Percentiles rank a stretch among this genome's conserved stretches.
phyloP scores from a whole-genome alignment of 805 yeast species.

The Pichia nanzhaoensis region DNA sequence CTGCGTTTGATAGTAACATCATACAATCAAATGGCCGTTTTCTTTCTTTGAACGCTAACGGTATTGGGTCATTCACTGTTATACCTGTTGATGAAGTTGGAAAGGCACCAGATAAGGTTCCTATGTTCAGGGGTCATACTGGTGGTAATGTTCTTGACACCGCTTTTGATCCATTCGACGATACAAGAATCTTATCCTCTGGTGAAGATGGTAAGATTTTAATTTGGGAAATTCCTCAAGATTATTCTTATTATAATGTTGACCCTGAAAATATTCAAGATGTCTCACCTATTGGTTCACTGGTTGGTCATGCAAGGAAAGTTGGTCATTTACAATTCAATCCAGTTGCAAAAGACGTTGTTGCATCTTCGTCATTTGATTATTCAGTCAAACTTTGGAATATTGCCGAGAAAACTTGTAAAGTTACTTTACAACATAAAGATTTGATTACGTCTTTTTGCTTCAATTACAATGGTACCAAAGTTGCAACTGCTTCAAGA shows the following conservation, averaged over 20 bases:
- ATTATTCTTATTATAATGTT: constrained; percentile 61
- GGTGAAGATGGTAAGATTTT: constrained; percentile 77
- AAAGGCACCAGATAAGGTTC: constrained; percentile 87
- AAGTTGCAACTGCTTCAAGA: constrained; percentile 82
- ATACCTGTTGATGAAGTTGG: constrained; percentile 84
- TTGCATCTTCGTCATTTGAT: constrained; percentile 89
- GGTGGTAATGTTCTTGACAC: constrained; percentile 96
- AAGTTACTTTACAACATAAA: constrained; percentile 71
- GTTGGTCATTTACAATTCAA: constrained; percentile 90
- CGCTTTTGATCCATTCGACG: constrained; percentile 89
- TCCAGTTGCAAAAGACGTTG: constrained; percentile 79
- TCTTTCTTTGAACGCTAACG: constrained; percentile 79
- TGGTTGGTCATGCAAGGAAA: constrained; percentile 85
- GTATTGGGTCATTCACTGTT: constrained; percentile 97
- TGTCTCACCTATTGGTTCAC: constrained; percentile 59
- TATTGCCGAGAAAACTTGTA: constrained; percentile 63
- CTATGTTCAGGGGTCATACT: constrained; percentile 91
- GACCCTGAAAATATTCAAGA: constrained; percentile 51
- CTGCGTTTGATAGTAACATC: constrained; percentile 95
- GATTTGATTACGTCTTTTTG: constrained; percentile 91
- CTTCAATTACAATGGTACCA: constrained; percentile 84
- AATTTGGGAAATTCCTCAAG: constrained; percentile 82
- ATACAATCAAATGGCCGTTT: constrained; percentile 82
- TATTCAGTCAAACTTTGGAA: constrained; percentile 91
- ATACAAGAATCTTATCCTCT: constrained; percentile 64